These are phyloP conservation scores for Musa acuminata DNA, from an alignment of 176 grass and related monocot species.

Conservation along the genomic window DNA sequence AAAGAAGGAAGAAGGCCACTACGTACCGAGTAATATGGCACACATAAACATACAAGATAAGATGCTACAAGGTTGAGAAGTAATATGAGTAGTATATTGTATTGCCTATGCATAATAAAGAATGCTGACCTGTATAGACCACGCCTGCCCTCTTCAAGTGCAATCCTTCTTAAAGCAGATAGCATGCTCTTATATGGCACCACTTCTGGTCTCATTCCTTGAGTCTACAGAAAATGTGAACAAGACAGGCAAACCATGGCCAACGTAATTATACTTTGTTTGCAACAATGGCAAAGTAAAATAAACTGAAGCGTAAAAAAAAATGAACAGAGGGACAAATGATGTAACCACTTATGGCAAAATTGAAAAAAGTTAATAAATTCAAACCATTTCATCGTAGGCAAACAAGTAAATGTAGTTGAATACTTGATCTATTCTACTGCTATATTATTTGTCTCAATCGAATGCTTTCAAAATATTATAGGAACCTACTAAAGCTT, in stretches of 20 bases:
- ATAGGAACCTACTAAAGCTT: no score
- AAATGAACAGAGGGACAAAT: no score
- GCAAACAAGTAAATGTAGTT: no score
- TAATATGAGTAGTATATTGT: constrained; percentile 6
- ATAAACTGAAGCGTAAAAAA: background rate
- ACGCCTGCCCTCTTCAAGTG: constrained; percentile 52
- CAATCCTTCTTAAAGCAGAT: constrained; percentile 62
- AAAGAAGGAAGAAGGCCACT: constrained; percentile 86
- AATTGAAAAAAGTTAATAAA: no score
- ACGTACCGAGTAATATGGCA: constrained; percentile 28
- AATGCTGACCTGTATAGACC: constrained; percentile 61
- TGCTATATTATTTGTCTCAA: no score
- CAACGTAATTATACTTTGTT: background rate
- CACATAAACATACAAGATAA: constrained; percentile 10
- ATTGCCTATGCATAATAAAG: constrained; percentile 10
- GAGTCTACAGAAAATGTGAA: constrained; percentile 36
- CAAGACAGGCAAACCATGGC: background rate
- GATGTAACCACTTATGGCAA: no score
- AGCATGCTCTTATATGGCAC: constrained; percentile 49
- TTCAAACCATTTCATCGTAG: no score
- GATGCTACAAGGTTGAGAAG: constrained; percentile 2
- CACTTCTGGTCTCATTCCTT: constrained; percentile 44
- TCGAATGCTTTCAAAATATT: no score
- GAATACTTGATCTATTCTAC: no score
- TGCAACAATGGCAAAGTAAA: background rate